Evolutionary conservation across 73 alveolate genomes (phyloP), one percentile per base, ranked within the genome.

Genomic region (Blepharisma japonicum): DNA sequence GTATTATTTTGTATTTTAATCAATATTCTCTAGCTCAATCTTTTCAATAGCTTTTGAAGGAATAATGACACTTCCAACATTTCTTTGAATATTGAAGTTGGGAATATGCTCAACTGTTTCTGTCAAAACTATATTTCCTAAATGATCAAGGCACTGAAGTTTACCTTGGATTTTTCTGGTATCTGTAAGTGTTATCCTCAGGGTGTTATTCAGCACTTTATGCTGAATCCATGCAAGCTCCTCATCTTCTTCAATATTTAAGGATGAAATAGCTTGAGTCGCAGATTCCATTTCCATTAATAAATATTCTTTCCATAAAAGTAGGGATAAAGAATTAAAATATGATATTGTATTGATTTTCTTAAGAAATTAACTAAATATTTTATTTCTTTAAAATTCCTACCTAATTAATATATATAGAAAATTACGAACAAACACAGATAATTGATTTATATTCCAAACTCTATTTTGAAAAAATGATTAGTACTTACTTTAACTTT

Each of bases 101-200:
- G 46, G 38, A 4, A 53, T 14, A 25, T 14, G 49, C 46, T 61
- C 74, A 18, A 39, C 14, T 25, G 74, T 48, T 9, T 61, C 18
- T 1, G 23, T n/a, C 23, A 61, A 61, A 11, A 61, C 74, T 25
- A 61, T 25, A 25, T 61, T 61, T 25, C 47, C 74, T 25, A 61
- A 61, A 25, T 61, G 74, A 25, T 61, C 74, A 18, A 25, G 47
- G 47, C 74, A 61, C 23, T 61, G 74, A 14, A 61, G 46, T 25
- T 25, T 61, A 2, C 74, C 74, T 8, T 8, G 14, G 2, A 61
- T 61, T 61, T 61, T 39, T 61, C 74, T 14, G 0, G 74, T 18
- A 39, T 61, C 74, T 2, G 39, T 61, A n/a, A 61, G 47, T 18
- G 23, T 14, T 8, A 61, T 14, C 23, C 23, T 61, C 49, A 61